phyloP scores from a whole-genome alignment of 495 filamentous ascomycete species.

The Lichina pygmaea region DNA sequence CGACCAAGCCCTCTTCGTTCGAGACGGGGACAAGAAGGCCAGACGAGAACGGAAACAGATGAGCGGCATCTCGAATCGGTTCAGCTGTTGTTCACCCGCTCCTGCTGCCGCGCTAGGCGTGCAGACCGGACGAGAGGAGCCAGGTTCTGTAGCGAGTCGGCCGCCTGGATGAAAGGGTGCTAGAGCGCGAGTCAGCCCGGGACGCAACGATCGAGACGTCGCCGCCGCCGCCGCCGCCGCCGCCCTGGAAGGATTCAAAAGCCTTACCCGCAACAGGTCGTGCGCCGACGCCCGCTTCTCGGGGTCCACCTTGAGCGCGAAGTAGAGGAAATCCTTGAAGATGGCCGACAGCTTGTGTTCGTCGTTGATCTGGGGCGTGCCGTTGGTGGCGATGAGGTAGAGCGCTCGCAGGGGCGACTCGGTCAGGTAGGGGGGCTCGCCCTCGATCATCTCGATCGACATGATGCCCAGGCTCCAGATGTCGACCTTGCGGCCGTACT shows the following conservation, averaged over 20 bases:
- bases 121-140: conserved; percentile 73
- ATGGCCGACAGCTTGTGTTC: conserved; percentile 53
- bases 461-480: conserved; percentile 98
- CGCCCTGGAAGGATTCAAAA: neutral
- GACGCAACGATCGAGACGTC: neutral
- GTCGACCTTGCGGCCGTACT: conserved; percentile 95
- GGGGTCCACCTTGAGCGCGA: conserved; percentile 83
- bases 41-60: neutral
- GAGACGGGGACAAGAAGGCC: no score
- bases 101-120: conserved; percentile 53
- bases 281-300: conserved; percentile 88
- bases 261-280: conserved; percentile 62
- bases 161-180: conserved; percentile 69
- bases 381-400: conserved; percentile 91
- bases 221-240: neutral
- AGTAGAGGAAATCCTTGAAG: conserved; percentile 72
- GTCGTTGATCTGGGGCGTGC: conserved; percentile 85
- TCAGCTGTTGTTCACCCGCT: conserved; percentile 31
- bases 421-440: conserved; percentile 87
- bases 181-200: conserved; percentile 17
- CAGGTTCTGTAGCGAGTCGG: conserved; percentile 47
- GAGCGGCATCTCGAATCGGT: neutral
- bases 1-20: no score
- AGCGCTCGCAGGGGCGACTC: conserved; percentile 82
- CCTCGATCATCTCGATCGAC: conserved; percentile 99